Evolutionary conservation across 2,329 filamentous ascomycete species (phyloP), one percentile per base, ranked within the genome.

Genomic region (Beauveria sp.): DNA sequence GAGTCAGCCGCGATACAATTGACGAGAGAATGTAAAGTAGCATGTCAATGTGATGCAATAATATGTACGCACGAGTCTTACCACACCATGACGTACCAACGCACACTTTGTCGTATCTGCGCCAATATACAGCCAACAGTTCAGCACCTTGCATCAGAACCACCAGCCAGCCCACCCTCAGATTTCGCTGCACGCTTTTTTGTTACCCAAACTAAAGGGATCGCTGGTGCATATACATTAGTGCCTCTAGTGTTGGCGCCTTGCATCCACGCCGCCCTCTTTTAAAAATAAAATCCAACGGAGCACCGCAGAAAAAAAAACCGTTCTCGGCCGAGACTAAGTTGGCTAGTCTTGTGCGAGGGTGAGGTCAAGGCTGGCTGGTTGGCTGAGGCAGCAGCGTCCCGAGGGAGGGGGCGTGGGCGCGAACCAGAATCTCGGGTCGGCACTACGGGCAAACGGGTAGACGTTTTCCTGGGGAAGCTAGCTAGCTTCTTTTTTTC

Each of bases 181-280:
- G 0, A 16, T 37, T 37, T 37, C 12, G 10, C 34, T 14, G 34
- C 34, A 37, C 34, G 34, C 3, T 18, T 30, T 37, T 37, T 37
- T 56, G 6, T 44, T 7, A 30, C 43, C 28, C 28, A 46, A 56
- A 56, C 54, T 56, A 56, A 56, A 56, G 24, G 41, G 54, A 56
- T 56, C 54, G 54, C 54, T 56, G 54, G 28, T 56, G 54, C 54
- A 56, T 56, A 56, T 40, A 48, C 54, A 55, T 55, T 55, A 55
- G 52, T 55, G 22, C 22, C 14, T 9, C 22, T 55, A 55, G 52
- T 40, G 52, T 24, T 40, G 34, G n/a, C 50, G 30, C 50, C 50
- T 37, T 53, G 51, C 51, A 34, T 54, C 51, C 37, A 54, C 12
- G 34, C 4, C 51, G 51, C 51, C 51, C 51, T 43, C 22, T 40